Conservation (phyloP, 2,329 filamentous ascomycete genomes). For the Diaporthe helianthi region DNA sequence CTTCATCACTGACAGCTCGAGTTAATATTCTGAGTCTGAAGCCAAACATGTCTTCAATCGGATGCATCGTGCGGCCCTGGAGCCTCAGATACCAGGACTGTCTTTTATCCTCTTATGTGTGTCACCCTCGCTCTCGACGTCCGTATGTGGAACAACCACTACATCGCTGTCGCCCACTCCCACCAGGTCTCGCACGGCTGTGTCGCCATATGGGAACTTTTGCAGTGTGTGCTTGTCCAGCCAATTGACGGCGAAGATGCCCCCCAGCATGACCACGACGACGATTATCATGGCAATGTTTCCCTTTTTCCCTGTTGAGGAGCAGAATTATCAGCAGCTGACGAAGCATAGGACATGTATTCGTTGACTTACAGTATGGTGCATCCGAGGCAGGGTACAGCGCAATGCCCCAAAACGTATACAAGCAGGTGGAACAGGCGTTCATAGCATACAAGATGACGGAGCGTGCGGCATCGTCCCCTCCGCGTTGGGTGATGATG, state of each 20-base stretch:
- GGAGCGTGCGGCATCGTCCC: conserved; percentile 50
- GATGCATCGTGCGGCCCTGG: too few species aligned
- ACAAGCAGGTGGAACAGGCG: conserved; percentile 47
- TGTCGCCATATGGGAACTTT: conserved; percentile 16
- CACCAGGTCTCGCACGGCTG: conserved; percentile 3
- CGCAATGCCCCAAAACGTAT: conserved; percentile 53
- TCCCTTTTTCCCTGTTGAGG: conserved; percentile 5
- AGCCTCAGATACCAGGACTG: too few species aligned
- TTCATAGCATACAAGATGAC: conserved; percentile 51
- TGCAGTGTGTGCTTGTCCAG: conserved; percentile 10
- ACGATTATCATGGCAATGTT: conserved; percentile 19
- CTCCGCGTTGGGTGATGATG: conserved; percentile 45
- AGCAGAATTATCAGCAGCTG: neutral
- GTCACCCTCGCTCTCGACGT: neutral
- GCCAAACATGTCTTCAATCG: neutral
- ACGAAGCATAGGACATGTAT: neutral
- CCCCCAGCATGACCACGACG: neutral
- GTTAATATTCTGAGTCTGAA: neutral
- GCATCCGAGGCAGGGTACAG: conserved; percentile 51
- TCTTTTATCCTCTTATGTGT: neutral
- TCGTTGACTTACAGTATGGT: conserved; percentile 45
- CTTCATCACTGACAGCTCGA: too few species aligned
- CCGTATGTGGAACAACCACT: neutral
- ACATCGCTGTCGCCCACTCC: conserved; percentile 3
- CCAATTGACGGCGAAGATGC: neutral